Base-by-base conservation (phyloP, 768 basidiomycete species). In the Boletus fagicola region DNA sequence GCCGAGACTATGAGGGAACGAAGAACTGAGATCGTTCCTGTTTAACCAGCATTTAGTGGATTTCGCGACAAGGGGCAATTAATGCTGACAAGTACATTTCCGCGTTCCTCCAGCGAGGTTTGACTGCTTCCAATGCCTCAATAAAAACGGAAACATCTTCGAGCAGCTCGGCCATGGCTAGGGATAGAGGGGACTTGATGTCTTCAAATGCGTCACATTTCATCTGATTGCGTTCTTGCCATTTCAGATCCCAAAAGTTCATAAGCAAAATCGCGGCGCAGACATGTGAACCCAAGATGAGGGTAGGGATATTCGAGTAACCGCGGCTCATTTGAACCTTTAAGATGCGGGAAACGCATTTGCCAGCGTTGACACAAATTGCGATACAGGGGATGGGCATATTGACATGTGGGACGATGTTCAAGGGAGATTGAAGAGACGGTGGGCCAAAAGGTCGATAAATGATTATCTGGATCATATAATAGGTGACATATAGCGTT, bases 361-460 rank as follows among this genome's bases (percentile, higher is more conserved):
- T 80, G 6, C 84, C 83, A 12, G 88, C 85, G 51, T 82, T 81
- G 45, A 80, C 75, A 66, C 87, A 86, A 43, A 82, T 77, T 16
- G 77, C 77, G 40, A 85, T 75, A 40, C 83, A 83, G n/a, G 78
- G 85, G 49, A 77, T 79, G 31, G 64, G 74, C 71, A 68, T 72
- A 48, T 62, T 68, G 42, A 64, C 58, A 59, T 64, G 68, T n/a
- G 69, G 68, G 18, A 63, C 54, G 18, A 65, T 57, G 54, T 62
- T 59, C 15, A 54, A 42, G 43, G 62, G 61, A 13, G 66, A 69
- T 40, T 68, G 62, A 30, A 73, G 56, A 20, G 75, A 75, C 7
- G 75, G 67, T 18, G 79, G 80, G 39, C 88, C 81, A 71, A 88
- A 88, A 2, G 86, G 84, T 31, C 89, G 82, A 66, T 88, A 84